A percentile compares a stretch with the other conserved stretches of the same genome.
These are phyloP conservation scores for Ramalina intermedia DNA, from an alignment of 495 filamentous ascomycete genomes.

Conservation along the genomic window DNA sequence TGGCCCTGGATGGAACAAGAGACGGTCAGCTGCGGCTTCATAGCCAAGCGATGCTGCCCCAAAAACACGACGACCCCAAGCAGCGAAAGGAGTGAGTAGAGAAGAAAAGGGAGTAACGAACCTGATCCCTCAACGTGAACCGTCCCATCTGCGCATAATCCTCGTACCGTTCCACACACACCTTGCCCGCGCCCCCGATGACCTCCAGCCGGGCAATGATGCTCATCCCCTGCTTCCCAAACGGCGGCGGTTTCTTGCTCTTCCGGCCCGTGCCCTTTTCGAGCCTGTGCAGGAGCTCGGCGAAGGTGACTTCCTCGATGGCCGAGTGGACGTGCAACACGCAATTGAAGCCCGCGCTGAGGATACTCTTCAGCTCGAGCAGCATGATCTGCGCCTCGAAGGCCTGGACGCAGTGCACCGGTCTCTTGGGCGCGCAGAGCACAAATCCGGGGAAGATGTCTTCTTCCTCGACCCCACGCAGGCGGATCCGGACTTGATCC, in stretches of 20 bases:
- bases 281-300: conserved; percentile 75
- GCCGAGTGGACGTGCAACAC: conserved; percentile 83
- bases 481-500: conserved; percentile 85
- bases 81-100: not conserved
- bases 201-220: conserved; percentile 89
- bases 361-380: conserved; percentile 86
- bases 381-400: conserved; percentile 97
- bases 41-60: not conserved
- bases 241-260: conserved; percentile 82
- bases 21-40: conserved; percentile 5
- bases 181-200: conserved; percentile 64
- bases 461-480: conserved; percentile 93
- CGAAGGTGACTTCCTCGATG: conserved; percentile 89
- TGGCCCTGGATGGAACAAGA: conserved; percentile 45
- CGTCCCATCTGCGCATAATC: conserved; percentile 55
- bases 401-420: conserved; percentile 73
- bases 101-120: conserved; percentile 22
- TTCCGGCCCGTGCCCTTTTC: conserved; percentile 89
- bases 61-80: not conserved
- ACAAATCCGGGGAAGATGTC: conserved; percentile 96
- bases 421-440: conserved; percentile 78
- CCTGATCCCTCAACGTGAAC: conserved; percentile 90
- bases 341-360: conserved; percentile 80
- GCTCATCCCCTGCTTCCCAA: conserved; percentile 76
- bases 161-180: conserved; percentile 86